These are phyloP conservation scores for Francoa sonchifolia DNA, from an alignment of 441 rosid genomes.

Conservation along the genomic window DNA sequence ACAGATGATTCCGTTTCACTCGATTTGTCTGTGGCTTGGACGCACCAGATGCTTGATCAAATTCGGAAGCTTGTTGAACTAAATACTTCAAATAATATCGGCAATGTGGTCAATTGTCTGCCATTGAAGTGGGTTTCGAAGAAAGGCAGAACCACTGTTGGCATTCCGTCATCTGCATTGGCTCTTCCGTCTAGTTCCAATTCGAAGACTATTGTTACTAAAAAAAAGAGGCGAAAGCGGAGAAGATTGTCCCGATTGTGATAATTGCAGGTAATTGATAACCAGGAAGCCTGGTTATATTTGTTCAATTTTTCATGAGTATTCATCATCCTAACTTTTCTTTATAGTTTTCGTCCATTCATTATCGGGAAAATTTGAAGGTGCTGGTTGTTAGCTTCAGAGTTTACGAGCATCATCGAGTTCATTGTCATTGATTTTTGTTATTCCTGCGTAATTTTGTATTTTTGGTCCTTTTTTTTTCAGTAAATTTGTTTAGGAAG, in stretches of 20 bases:
- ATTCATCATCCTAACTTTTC: too few species aligned
- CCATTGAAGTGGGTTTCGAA: conserved; percentile 71
- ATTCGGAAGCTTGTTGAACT: conserved; percentile 57
- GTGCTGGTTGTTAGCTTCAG: too few species aligned
- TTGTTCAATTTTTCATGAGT: too few species aligned
- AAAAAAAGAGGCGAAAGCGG: conserved; percentile 28
- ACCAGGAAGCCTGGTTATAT: too few species aligned
- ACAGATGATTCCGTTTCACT: conserved; percentile 55
- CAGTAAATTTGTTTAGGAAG: too few species aligned
- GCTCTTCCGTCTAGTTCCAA: conserved; percentile 22
- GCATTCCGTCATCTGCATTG: conserved; percentile 48
- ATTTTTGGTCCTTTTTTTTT: too few species aligned
- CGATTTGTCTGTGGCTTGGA: conserved; percentile 66
- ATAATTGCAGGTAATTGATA: too few species aligned
- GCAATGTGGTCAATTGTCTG: conserved; percentile 43
- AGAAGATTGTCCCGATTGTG: conserved; percentile 38
- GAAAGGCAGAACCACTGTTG: conserved; percentile 62
- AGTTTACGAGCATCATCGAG: too few species aligned
- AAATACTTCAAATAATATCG: conserved; percentile 36
- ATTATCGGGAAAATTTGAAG: too few species aligned
- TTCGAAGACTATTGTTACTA: conserved; percentile 8
- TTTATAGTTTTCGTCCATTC: too few species aligned
- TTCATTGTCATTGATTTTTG: too few species aligned
- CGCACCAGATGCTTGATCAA: conserved; percentile 59
- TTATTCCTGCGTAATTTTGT: too few species aligned